These are phyloP conservation scores for Periglandula ipomoeae DNA, from an alignment of 2,329 filamentous ascomycete species.

Conservation along the genomic window DNA sequence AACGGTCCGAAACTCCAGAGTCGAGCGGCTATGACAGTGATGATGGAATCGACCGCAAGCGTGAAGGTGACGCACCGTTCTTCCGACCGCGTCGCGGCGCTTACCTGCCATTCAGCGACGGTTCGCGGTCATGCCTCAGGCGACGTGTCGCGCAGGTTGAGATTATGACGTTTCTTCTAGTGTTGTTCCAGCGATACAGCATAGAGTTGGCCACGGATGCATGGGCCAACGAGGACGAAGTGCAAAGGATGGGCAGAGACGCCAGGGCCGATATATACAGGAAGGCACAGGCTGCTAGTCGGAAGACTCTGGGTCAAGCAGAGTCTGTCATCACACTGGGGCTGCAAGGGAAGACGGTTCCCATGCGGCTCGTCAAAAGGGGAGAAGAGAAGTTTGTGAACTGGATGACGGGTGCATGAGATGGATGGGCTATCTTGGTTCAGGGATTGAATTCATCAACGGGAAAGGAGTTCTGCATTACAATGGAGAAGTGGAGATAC, in stretches of 20 bases:
- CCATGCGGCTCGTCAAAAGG: conserved; percentile 58
- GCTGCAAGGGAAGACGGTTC: conserved; percentile 52
- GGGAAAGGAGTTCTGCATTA: no score
- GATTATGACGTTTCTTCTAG: conserved; percentile 44
- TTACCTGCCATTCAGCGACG: conserved; percentile 51
- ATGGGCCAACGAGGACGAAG: conserved; percentile 44
- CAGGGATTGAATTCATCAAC: no score
- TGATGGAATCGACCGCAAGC: conserved; percentile 42
- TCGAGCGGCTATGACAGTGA: conserved; percentile 33
- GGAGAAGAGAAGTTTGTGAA: conserved; percentile 60
- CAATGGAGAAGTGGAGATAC: no score
- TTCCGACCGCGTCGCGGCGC: conserved; percentile 50
- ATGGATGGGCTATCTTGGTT: no score
- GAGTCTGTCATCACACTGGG: conserved; percentile 63
- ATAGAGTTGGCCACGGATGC: conserved; percentile 62
- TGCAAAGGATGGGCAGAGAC: conserved; percentile 37
- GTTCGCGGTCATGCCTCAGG: conserved; percentile 47
- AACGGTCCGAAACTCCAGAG: conserved; percentile 12
- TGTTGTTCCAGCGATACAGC: conserved; percentile 50
- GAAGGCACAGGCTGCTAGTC: conserved; percentile 47
- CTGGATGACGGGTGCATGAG: conserved; percentile 21
- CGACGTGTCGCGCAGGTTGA: conserved; percentile 51
- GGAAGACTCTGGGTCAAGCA: conserved; percentile 43
- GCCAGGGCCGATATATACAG: conserved; percentile 47
- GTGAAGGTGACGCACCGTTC: conserved; percentile 52